These are phyloP conservation scores for Gautieria morchelliformis DNA, from an alignment of 768 basidiomycete genomes.

Conservation along the genomic window DNA sequence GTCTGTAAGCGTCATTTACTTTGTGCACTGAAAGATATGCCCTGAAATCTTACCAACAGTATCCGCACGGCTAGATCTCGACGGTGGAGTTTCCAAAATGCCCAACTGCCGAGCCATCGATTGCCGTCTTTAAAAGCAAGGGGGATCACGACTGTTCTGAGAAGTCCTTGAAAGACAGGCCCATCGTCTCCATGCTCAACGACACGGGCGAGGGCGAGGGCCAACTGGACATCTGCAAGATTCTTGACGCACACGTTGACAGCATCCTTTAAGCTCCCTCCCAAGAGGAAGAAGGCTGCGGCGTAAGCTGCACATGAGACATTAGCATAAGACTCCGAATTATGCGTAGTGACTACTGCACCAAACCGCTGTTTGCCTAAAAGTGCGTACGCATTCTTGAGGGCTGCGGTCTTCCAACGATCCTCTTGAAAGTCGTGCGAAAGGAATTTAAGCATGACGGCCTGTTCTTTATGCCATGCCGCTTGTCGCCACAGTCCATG, in stretches of 20 bases:
- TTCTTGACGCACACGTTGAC: constrained; percentile 85
- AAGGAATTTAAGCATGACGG: constrained; percentile 84
- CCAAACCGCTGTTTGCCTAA: constrained; percentile 88
- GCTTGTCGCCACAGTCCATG: constrained; percentile 96
- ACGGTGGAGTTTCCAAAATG: constrained; percentile 87
- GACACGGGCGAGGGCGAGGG: constrained; percentile 75
- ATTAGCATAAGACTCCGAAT: constrained; percentile 3
- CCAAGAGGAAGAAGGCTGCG: constrained; percentile 96
- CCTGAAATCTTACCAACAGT: constrained; percentile 52
- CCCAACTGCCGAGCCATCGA: constrained; percentile 92
- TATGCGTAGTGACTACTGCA: constrained; percentile 26
- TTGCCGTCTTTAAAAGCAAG: constrained; percentile 81
- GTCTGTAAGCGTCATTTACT: constrained; percentile 34
- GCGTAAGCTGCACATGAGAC: constrained; percentile 65
- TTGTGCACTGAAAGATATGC: neutral
- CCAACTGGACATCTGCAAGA: constrained; percentile 83
- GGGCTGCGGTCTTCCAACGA: constrained; percentile 85
- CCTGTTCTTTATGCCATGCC: constrained; percentile 85
- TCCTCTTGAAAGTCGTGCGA: constrained; percentile 78
- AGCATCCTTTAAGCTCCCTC: constrained; percentile 81
- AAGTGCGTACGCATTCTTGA: constrained; percentile 93
- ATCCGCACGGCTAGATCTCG: constrained; percentile 86
- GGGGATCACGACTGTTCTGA: constrained; percentile 71
- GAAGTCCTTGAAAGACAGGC: constrained; percentile 58
- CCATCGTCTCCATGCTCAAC: constrained; percentile 79